Evolutionary conservation across 768 basidiomycete genomes (phyloP).

Genomic region (Tylopilus sp.): DNA sequence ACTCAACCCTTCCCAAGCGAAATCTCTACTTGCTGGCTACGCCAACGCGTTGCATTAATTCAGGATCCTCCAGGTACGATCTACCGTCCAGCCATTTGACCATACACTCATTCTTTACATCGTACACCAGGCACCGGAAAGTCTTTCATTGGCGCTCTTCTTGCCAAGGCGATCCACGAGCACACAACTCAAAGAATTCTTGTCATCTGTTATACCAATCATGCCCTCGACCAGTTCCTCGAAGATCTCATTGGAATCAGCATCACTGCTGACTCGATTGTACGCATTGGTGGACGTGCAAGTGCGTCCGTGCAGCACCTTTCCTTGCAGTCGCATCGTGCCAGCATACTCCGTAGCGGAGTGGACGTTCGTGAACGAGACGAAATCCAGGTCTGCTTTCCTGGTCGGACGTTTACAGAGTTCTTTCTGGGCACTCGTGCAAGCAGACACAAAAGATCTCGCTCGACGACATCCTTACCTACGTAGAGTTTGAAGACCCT

Average conservation of each 20-base stretch:
- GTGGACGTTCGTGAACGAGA: slow-evolving; percentile 40
- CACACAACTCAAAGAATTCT: slow-evolving; percentile 49
- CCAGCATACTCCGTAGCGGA: slow-evolving; percentile 30
- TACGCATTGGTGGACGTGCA: slow-evolving; percentile 58
- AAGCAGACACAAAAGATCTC: slow-evolving; percentile 10
- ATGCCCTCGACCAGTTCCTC: slow-evolving; percentile 69
- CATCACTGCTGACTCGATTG: slow-evolving; percentile 46
- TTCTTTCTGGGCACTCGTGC: slow-evolving; percentile 31
- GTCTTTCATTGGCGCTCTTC: slow-evolving; percentile 65
- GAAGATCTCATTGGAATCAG: slow-evolving; percentile 59
- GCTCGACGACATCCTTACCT: slow-evolving; percentile 36
- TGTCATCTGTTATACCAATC: slow-evolving; percentile 73
- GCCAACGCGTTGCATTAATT: slow-evolving; percentile 56
- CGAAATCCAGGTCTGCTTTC: slow-evolving; percentile 26
- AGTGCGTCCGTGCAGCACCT: slow-evolving; percentile 47
- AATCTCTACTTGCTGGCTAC: slow-evolving; percentile 50
- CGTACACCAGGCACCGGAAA: slow-evolving; percentile 60
- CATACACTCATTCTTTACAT: not conserved
- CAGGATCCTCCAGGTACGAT: slow-evolving; percentile 67
- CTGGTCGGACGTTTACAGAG: slow-evolving; percentile 24
- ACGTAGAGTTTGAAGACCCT: slow-evolving; percentile 51
- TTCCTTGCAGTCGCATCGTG: slow-evolving; percentile 34
- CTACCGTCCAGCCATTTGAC: not conserved
- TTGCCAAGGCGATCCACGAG: slow-evolving; percentile 59
- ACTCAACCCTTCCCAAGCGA: slow-evolving; percentile 52